phyloP scores from a whole-genome alignment of 78 protist species.

The Guillardia theta region DNA sequence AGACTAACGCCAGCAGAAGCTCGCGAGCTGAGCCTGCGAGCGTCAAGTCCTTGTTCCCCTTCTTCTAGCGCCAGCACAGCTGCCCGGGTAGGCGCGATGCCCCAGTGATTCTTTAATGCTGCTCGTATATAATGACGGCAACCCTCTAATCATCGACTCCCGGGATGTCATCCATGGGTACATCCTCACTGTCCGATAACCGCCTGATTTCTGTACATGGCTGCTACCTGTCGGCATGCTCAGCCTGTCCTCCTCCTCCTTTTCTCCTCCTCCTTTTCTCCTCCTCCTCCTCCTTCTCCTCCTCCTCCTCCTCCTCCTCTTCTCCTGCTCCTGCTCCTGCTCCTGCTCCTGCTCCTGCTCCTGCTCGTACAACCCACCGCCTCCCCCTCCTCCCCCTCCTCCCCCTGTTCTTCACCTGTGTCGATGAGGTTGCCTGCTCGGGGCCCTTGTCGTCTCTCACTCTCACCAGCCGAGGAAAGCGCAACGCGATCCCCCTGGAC shows the following conservation, averaged over 20 bases:
- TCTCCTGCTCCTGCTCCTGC: background rate
- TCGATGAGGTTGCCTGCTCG: slow-evolving; percentile 89
- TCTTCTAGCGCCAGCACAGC: background rate
- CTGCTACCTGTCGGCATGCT: background rate
- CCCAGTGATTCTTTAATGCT: too few species aligned
- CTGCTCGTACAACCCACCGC: background rate
- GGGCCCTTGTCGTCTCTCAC: slow-evolving; percentile 94
- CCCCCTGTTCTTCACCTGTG: slow-evolving; percentile 48
- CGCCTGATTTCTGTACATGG: slow-evolving; percentile 3
- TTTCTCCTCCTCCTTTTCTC: background rate
- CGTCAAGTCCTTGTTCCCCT: too few species aligned
- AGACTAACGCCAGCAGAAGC: too few species aligned
- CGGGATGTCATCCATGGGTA: too few species aligned
- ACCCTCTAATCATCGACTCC: too few species aligned
- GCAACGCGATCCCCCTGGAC: slow-evolving; percentile 94
- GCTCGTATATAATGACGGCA: too few species aligned
- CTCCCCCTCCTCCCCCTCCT: background rate
- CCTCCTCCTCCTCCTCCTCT: background rate
- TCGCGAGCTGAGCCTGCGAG: too few species aligned
- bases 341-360: background rate
- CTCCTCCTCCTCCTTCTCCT: background rate
- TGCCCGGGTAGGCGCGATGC: background rate
- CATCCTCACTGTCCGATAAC: too few species aligned
- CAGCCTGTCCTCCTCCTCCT: background rate
- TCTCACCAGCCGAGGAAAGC: slow-evolving; percentile 97